A percentile compares a stretch with the other conserved stretches of the same genome.
Conservation (phyloP, 2,329 filamentous ascomycete species). For the Colletotrichum sp. region DNA sequence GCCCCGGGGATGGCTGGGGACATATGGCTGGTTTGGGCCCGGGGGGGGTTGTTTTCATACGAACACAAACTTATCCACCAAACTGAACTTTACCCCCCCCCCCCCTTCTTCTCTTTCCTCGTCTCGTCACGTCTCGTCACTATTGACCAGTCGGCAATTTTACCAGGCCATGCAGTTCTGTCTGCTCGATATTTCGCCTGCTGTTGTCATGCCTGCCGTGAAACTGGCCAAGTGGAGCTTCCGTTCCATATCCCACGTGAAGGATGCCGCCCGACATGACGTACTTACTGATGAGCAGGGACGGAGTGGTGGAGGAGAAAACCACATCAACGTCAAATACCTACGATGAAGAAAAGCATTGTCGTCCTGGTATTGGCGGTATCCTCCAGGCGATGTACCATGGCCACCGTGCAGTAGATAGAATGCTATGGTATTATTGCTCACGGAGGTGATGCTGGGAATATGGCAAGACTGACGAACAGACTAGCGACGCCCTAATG, state of each 20-base stretch:
- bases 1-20: not conserved
- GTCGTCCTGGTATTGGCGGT: not conserved
- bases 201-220: not conserved
- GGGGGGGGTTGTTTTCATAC: too few species aligned
- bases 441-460: not conserved
- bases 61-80: not conserved
- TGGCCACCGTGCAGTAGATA: not conserved
- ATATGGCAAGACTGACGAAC: not conserved
- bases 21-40: not conserved
- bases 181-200: not conserved
- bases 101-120: not conserved
- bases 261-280: not conserved
- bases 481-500: not conserved
- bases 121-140: not conserved
- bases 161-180: not conserved
- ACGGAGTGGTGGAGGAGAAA: not conserved
- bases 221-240: not conserved
- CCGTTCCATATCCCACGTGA: not conserved
- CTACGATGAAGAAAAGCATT: not conserved
- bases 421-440: not conserved
- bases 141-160: not conserved
- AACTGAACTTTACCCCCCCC: not conserved
- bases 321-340: not conserved
- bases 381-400: not conserved
- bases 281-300: not conserved